Evolutionary conservation across 1,139 yeast genomes (phyloP).

Genomic region (Scheffersomyces segobiensis): DNA sequence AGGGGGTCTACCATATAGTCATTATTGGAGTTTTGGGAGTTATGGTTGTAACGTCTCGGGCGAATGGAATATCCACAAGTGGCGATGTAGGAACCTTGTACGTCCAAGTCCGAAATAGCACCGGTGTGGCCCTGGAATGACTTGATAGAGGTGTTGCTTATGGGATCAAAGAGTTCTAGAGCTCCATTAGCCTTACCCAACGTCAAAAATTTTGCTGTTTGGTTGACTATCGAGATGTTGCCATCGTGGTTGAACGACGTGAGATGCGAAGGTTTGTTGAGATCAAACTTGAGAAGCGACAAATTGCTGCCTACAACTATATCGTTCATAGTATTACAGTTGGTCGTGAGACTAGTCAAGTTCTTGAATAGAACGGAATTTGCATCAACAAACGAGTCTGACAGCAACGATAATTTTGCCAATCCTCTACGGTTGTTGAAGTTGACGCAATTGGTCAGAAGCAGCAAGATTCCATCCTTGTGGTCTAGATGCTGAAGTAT

Average conservation of each 20-base stretch:
- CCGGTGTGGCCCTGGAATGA: constrained; percentile 75
- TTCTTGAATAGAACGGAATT: constrained; percentile 18
- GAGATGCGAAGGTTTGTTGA: constrained; percentile 49
- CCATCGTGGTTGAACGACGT: constrained; percentile 28
- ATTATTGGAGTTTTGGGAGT: constrained; percentile 6
- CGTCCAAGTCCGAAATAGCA: constrained; percentile 73
- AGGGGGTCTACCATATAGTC: constrained; percentile 65
- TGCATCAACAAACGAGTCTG: constrained; percentile 16
- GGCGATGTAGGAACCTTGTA: constrained; percentile 72
- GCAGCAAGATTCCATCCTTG: constrained; percentile 57
- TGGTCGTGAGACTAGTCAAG: constrained; percentile 40
- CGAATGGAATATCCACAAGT: constrained; percentile 81
- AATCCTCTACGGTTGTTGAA: constrained; percentile 62
- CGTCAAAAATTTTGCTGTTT: constrained; percentile 47
- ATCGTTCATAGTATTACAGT: constrained; percentile 35
- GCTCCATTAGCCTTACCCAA: constrained; percentile 70
- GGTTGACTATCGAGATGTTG: constrained; percentile 31
- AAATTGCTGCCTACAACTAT: constrained; percentile 36
- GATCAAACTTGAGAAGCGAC: constrained; percentile 58
- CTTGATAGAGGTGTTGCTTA: constrained; percentile 52
- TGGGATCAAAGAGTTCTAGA: constrained; percentile 76
- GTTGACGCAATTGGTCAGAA: constrained; percentile 53
- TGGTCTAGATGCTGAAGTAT: constrained; percentile 54
- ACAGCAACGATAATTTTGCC: constrained; percentile 36
- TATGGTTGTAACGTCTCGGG: constrained; percentile 24